A percentile compares a stretch with the other conserved stretches of the same genome.
Evolutionary conservation across 805 yeast genomes (phyloP).

Genomic region (Millerozyma miso): DNA sequence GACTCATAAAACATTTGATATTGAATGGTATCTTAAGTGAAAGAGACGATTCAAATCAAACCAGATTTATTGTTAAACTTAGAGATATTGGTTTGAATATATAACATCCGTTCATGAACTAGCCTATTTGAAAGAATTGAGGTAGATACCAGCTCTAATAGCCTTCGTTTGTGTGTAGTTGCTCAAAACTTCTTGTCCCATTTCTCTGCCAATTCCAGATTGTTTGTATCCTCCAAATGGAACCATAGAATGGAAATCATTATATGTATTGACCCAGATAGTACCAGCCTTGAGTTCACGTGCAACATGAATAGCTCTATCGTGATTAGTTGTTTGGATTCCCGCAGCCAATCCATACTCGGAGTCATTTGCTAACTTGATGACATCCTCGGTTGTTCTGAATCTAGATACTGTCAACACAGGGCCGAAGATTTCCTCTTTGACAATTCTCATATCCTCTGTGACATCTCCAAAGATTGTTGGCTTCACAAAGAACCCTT

Average conservation of each 20-base stretch:
- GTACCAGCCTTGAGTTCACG: constrained; percentile 54
- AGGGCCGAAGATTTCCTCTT: constrained; percentile 54
- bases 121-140: constrained; percentile 3
- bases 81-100: constrained; percentile 4
- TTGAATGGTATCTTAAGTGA: constrained; percentile 7
- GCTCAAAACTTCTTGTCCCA: constrained; percentile 34
- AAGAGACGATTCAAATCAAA: constrained; percentile 4
- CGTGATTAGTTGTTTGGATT: constrained; percentile 33
- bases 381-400: constrained; percentile 40
- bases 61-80: constrained; percentile 2
- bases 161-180: constrained; percentile 35
- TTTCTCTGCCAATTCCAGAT: constrained; percentile 40
- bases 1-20: constrained; percentile 7
- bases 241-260: constrained; percentile 58
- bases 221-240: constrained; percentile 37
- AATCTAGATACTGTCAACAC: constrained; percentile 43
- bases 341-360: constrained; percentile 47
- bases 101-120: not conserved
- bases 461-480: constrained; percentile 45
- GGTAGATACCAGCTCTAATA: constrained; percentile 1
- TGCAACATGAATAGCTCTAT: constrained; percentile 12
- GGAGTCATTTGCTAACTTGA: constrained; percentile 39
- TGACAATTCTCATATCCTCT: constrained; percentile 36
- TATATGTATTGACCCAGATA: constrained; percentile 66
- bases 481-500: constrained; percentile 39